phyloP scores from a whole-genome alignment of 768 basidiomycete genomes.

The Phlegmacium glaucopus region DNA sequence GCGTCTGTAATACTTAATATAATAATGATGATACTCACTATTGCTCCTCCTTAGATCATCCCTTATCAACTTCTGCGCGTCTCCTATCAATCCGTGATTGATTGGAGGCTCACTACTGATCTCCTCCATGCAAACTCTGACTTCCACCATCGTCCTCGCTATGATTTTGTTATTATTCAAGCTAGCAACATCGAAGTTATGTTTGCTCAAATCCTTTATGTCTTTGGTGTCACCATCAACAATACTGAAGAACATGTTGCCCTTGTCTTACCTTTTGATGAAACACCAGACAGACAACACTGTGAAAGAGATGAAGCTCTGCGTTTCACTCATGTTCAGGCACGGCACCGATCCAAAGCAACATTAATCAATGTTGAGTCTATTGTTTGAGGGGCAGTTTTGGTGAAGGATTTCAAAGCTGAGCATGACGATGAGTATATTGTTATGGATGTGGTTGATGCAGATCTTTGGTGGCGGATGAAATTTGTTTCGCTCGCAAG shows the following conservation, averaged over 20 bases:
- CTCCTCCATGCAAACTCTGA: conserved; percentile 26
- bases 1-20: not conserved
- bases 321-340: conserved; percentile 1
- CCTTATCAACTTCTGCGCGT: conserved; percentile 22
- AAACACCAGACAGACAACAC: not conserved
- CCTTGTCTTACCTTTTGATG: conserved; percentile 10
- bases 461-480: not conserved
- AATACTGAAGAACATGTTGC: conserved; percentile 2
- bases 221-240: conserved; percentile 3
- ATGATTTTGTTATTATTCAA: conserved; percentile 19
- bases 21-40: not conserved
- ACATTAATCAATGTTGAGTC: not conserved
- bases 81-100: conserved; percentile 21
- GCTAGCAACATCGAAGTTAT: conserved; percentile 2
- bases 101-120: conserved; percentile 26
- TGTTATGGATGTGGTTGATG: not conserved
- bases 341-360: not conserved
- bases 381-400: not conserved
- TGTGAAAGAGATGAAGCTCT: conserved; percentile 1
- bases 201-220: conserved; percentile 7
- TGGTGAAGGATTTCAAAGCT: not conserved
- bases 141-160: conserved; percentile 22
- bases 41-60: conserved; percentile 13
- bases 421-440: not conserved
- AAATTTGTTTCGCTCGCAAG: not conserved